Evolutionary conservation across 2,329 filamentous ascomycete species (phyloP), one percentile per base, ranked within the genome.

Genomic region (Akanthomyces lecanii): DNA sequence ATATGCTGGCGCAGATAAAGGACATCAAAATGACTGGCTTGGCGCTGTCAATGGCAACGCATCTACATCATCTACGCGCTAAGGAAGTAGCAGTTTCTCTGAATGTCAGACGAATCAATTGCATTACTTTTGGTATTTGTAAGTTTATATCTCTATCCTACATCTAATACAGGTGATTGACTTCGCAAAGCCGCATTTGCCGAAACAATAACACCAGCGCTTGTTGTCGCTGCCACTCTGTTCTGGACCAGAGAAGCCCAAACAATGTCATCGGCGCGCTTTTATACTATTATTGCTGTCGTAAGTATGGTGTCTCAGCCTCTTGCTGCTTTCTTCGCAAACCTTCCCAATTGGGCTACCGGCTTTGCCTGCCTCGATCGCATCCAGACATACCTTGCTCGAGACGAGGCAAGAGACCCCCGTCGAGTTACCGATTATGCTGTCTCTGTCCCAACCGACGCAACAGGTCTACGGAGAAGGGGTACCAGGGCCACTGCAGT

Each of bases 21-120:
- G 52, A 55, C 16, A 51, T 62, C 44, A 62, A 62, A 50, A 62
- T 62, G 60, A 21, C 33, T 1, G 52, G 60, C 3, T 21, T 62
- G n/a, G 44, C 44, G 3, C 51, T 52, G 1, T 50, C 60, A 3
- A 56, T 62, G 60, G 33, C 23, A 5, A 21, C 30, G 1, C 23
- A 48, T 44, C 10, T 62, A 18, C 47, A 51, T 10, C 12, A 44
- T 2, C 16, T 62, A 42, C 60, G 30, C 14, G 44, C 16, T 3
- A 28, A 40, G 23, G 60, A 62, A 23, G 25, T 62, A 7, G 14
- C 42, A 3, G 44, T 48, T 12, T 62, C 51, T 1, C 23, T 62
- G 2, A 11, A 5, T 3, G 33, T 28, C 14, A 12, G 52, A n/a
- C 11, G 33, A 4, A 42, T 62, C 10, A 4, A 42, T 5, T 62